These are phyloP conservation scores for Cyclotella atomus DNA, from an alignment of 108 stramenopile species.

Conservation along the genomic window DNA sequence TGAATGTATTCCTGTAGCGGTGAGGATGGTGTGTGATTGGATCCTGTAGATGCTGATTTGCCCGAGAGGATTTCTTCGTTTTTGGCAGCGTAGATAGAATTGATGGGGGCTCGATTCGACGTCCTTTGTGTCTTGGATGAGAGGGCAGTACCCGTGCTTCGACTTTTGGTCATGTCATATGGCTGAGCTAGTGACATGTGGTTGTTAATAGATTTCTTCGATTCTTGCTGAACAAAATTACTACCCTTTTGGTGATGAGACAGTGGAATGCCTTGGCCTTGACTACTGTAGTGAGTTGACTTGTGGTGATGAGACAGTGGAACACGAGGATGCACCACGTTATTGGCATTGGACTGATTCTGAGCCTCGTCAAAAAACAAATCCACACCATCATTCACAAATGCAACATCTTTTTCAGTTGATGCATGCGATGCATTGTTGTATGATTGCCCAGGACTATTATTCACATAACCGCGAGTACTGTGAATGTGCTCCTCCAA, in stretches of 20 bases:
- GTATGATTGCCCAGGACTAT: conserved; percentile 13
- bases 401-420: conserved; percentile 36
- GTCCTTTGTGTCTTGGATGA: conserved; percentile 25
- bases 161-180: conserved; percentile 29
- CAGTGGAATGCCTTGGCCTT: neutral
- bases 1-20: neutral
- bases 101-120: neutral
- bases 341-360: conserved; percentile 1
- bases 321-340: conserved; percentile 8
- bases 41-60: neutral
- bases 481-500: neutral
- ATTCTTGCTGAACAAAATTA: neutral
- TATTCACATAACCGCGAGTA: neutral
- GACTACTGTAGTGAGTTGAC: neutral
- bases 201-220: neutral
- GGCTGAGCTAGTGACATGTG: conserved; percentile 10
- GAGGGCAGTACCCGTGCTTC: conserved; percentile 29
- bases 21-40: neutral
- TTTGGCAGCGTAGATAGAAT: neutral
- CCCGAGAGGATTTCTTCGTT: neutral
- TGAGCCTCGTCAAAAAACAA: conserved; percentile 13
- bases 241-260: neutral
- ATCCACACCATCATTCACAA: conserved; percentile 36
- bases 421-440: conserved; percentile 21
- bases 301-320: conserved; percentile 13